phyloP scores from a whole-genome alignment of 306 rosid species.

The Dryas octopetala region DNA sequence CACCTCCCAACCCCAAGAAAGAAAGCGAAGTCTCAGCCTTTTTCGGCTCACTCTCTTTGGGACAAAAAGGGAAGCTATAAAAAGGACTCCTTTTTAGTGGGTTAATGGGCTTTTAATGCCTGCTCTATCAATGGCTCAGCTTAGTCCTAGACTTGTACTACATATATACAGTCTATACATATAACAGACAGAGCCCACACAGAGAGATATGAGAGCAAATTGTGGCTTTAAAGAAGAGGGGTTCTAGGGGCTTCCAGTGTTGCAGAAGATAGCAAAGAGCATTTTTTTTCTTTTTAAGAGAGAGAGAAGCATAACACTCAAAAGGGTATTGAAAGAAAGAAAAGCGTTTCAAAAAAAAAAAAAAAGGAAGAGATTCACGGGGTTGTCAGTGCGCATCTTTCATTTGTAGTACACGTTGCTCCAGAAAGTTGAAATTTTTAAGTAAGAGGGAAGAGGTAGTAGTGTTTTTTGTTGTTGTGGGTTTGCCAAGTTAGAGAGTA shows the following conservation, averaged over 20 bases:
- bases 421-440: constrained; percentile 44
- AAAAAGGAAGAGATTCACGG: constrained; percentile 41
- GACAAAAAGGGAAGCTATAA: constrained; percentile 55
- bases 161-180: not conserved
- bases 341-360: constrained; percentile 11
- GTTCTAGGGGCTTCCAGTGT: constrained; percentile 13
- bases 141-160: constrained; percentile 22
- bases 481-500: constrained; percentile 14
- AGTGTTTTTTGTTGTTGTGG: not conserved
- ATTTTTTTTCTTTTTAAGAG: not conserved
- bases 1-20: constrained; percentile 21
- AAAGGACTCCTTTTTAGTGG: constrained; percentile 44
- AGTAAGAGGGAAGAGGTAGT: not conserved
- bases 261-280: constrained; percentile 23
- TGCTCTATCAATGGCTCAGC: constrained; percentile 3
- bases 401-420: constrained; percentile 67
- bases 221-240: constrained; percentile 38
- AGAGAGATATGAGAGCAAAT: constrained; percentile 30
- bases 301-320: constrained; percentile 21
- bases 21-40: constrained; percentile 38
- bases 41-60: constrained; percentile 32
- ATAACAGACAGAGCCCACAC: not conserved
- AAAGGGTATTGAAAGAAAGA: constrained; percentile 24
- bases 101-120: constrained; percentile 32
- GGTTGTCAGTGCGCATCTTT: constrained; percentile 65